Conservation (phyloP, 2,329 filamentous ascomycete genomes). For the Aureobasidium sp. region DNA sequence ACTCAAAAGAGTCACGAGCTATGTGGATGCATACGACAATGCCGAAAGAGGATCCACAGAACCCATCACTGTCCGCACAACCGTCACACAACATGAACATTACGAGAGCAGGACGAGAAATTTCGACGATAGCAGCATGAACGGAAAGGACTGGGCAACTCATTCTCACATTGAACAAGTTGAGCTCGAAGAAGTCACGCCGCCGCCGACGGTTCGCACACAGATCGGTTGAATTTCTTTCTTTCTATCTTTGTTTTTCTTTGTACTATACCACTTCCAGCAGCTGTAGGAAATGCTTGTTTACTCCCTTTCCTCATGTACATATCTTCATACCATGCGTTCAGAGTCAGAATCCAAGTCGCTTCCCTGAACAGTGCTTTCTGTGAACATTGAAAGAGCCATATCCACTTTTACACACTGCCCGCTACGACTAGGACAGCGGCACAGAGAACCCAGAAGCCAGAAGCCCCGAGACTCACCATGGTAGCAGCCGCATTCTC, state of each 20-base stretch:
- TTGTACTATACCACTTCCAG: not conserved
- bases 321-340: not conserved
- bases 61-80: conserved; percentile 5
- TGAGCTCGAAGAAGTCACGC: conserved; percentile 3
- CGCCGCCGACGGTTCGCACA: not conserved
- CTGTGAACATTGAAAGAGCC: not conserved
- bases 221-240: not conserved
- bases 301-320: not conserved
- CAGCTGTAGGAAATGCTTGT: not conserved
- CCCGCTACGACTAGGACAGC: not conserved
- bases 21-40: not conserved
- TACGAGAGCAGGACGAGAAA: not conserved
- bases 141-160: conserved; percentile 2
- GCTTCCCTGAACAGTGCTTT: not conserved
- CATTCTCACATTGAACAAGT: not conserved
- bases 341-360: not conserved
- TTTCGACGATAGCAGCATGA: not conserved
- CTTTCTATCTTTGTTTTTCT: not conserved
- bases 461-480: not conserved
- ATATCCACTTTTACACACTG: not conserved
- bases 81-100: conserved; percentile 5
- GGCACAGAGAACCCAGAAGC: not conserved
- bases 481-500: not conserved
- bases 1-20: conserved; percentile 25
- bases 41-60: not conserved